These are phyloP conservation scores for Suillus bovinus DNA, from an alignment of 768 basidiomycete genomes.

Conservation along the genomic window DNA sequence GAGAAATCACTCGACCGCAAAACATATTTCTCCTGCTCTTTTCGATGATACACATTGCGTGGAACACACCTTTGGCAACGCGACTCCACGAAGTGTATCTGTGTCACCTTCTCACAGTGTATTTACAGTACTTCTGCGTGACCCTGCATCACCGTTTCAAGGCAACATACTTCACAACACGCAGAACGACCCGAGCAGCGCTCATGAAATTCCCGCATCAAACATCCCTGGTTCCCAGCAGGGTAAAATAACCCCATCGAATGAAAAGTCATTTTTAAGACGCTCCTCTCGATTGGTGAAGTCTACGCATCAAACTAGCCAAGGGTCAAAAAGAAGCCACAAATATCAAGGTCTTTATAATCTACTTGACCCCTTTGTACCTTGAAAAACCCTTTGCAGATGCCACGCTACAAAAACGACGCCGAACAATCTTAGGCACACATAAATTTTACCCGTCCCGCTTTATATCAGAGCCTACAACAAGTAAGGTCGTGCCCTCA, in stretches of 20 bases:
- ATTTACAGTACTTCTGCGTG: neutral
- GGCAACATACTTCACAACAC: neutral
- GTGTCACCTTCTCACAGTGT: neutral
- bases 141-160: neutral
- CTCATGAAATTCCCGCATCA: neutral
- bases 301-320: neutral
- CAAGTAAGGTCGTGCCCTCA: slow-evolving; percentile 23
- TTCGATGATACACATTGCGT: neutral
- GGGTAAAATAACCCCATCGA: neutral
- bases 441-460: slow-evolving; percentile 16
- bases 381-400: slow-evolving; percentile 13
- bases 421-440: slow-evolving; percentile 14
- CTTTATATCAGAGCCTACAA: slow-evolving; percentile 32
- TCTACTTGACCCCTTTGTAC: slow-evolving; percentile 12
- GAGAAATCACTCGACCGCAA: neutral
- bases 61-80: neutral
- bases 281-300: neutral
- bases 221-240: neutral
- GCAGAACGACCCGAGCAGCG: neutral
- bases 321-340: neutral
- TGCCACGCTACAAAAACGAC: slow-evolving; percentile 23
- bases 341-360: neutral
- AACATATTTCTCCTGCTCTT: neutral
- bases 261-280: neutral
- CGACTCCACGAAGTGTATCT: neutral